Evolutionary conservation across 495 filamentous ascomycete genomes (phyloP).

Genomic region (Aspergillus haitiensis): DNA sequence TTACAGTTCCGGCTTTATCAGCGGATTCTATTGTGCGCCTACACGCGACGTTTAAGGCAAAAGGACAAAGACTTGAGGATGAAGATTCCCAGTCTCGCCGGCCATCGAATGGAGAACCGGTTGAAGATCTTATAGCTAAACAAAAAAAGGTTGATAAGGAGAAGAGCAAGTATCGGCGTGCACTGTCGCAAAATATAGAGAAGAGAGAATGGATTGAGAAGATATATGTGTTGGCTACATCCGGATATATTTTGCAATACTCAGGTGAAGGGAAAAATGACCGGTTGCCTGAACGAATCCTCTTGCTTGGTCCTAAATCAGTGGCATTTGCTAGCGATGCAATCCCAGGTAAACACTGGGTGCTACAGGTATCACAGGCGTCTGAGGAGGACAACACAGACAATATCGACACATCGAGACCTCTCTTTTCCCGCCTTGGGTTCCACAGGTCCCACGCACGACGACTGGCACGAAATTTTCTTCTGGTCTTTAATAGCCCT

Average conservation of each 20-base stretch:
- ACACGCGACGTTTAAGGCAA: slow-evolving; percentile 44
- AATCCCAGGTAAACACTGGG: slow-evolving; percentile 90
- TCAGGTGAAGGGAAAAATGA: slow-evolving; percentile 76
- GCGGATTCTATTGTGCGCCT: slow-evolving; percentile 63
- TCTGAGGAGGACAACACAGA: slow-evolving; percentile 62
- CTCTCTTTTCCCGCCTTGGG: slow-evolving; percentile 70
- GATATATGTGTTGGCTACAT: slow-evolving; percentile 75
- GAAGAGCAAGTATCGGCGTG: slow-evolving; percentile 45
- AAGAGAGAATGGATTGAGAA: slow-evolving; percentile 80
- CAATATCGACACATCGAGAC: slow-evolving; percentile 52
- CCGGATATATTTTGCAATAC: slow-evolving; percentile 88
- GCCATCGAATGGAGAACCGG: slow-evolving; percentile 27
- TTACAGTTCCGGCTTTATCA: slow-evolving; percentile 51
- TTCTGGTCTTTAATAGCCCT: slow-evolving; percentile 78
- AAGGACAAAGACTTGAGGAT: slow-evolving; percentile 38
- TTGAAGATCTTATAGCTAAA: slow-evolving; percentile 30
- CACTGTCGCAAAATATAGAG: slow-evolving; percentile 57
- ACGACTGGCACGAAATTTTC: slow-evolving; percentile 63
- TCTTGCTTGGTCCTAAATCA: slow-evolving; percentile 79
- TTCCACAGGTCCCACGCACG: slow-evolving; percentile 61
- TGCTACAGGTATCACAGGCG: slow-evolving; percentile 82
- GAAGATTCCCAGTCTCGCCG: slow-evolving; percentile 32
- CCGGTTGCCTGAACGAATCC: slow-evolving; percentile 80
- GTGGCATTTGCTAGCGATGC: slow-evolving; percentile 92
- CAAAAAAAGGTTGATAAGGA: slow-evolving; percentile 49